Conservation (phyloP, 768 basidiomycete species). For the Fomitopsis pulvina region DNA sequence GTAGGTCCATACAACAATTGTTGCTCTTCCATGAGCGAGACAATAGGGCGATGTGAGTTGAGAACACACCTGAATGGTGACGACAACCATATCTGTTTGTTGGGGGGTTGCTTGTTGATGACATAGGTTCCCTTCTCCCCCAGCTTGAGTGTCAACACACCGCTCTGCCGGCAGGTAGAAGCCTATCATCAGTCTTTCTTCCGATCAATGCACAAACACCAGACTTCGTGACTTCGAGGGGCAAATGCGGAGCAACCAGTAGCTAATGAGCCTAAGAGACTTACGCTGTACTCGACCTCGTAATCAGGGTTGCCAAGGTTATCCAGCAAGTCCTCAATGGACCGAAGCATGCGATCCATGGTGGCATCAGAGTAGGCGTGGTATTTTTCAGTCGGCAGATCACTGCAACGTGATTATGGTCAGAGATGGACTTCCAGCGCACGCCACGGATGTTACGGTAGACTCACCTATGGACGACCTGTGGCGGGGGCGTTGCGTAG, state of each 20-base stretch:
- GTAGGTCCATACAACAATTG: neutral
- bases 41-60: neutral
- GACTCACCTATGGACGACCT: slow-evolving; percentile 46
- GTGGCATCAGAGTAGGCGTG: slow-evolving; percentile 65
- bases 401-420: slow-evolving; percentile 25
- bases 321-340: slow-evolving; percentile 69
- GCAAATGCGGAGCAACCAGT: neutral
- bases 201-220: too few species aligned
- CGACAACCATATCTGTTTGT: slow-evolving; percentile 95
- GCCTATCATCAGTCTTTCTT: neutral
- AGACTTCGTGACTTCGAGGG: too few species aligned
- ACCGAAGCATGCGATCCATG: slow-evolving; percentile 73
- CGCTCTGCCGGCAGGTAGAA: slow-evolving; percentile 48
- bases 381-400: slow-evolving; percentile 59
- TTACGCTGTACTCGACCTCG: slow-evolving; percentile 87
- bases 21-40: neutral
- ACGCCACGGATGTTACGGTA: neutral
- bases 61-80: slow-evolving; percentile 70
- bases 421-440: neutral
- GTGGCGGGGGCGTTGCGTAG: slow-evolving; percentile 49
- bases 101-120: slow-evolving; percentile 95
- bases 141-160: slow-evolving; percentile 80
- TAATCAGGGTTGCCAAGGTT: slow-evolving; percentile 43
- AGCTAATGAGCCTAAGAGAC: too few species aligned
- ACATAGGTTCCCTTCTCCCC: slow-evolving; percentile 84